Evolutionary conservation across 78 protist species (phyloP).

Genomic region (Dictyostelium citrinum): DNA sequence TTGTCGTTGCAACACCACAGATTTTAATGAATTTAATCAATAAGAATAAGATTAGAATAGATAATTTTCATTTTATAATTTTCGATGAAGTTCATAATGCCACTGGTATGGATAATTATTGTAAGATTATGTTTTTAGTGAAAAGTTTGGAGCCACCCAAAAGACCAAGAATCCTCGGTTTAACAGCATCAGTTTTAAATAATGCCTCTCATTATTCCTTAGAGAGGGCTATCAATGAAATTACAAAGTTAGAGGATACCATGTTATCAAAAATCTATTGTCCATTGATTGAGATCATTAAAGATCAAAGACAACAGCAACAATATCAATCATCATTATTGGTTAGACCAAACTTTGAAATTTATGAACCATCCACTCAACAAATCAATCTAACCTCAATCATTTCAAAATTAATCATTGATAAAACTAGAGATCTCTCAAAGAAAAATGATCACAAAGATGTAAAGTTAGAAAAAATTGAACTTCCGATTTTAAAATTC

Average conservation of each 20-base stretch:
- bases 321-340: neutral
- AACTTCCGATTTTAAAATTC: neutral
- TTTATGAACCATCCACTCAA: neutral
- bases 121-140: neutral
- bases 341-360: neutral
- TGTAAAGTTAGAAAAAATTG: neutral
- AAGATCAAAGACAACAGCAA: neutral
- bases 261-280: neutral
- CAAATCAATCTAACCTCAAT: neutral
- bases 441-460: neutral
- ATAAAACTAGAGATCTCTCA: neutral
- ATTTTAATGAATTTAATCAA: neutral
- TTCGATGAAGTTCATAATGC: conserved; percentile 84
- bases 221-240: neutral
- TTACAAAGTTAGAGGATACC: neutral
- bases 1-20: conserved; percentile 19
- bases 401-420: neutral
- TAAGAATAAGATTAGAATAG: neutral
- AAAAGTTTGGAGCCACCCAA: neutral
- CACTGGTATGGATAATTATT: conserved; percentile 18
- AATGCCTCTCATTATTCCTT: neutral
- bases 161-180: neutral
- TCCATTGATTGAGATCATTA: neutral
- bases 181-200: neutral
- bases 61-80: conserved; percentile 25